Evolutionary conservation across 371 early-diverging fungal species (phyloP), one percentile per base, ranked within the genome.

Genomic region (Lichtheimia ramosa): DNA sequence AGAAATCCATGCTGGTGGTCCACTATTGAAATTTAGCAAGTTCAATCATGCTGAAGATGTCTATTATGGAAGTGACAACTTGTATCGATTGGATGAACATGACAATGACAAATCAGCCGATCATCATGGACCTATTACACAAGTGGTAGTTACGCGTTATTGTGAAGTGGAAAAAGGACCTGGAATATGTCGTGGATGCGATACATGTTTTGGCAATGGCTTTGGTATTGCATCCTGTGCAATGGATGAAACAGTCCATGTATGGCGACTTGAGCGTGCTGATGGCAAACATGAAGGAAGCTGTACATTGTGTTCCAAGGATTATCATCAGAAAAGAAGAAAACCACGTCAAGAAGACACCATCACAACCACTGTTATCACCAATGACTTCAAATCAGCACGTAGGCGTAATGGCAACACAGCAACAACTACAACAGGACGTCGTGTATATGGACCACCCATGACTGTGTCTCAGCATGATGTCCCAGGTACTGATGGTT

Each of bases 191-290:
- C 62, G 69, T 25, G 64, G 59, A 6, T 70, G 73, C 43, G 66
- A 72, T 16, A 72, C 66, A 13, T 67, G 67, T n/a, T 65, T 72
- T 28, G 64, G 71, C 14, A 72, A 61, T 15, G 78, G 74, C 6
- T 74, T 73, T 23, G 52, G 71, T 51, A 56, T 78, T 8, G 78
- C 78, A 10, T 74, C 78, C 1, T 59, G 65, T 34, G 53, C 73
- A 1, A 39, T 51, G 15, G 71, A 78, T 40, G 71, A 71, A 7
- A 54, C 62, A 8, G 78, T 72, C 1, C 68, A 73, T 51, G 66
- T 64, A 14, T 74, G 78, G 78, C 66, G 73, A 8, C 50, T 77
- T 10, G 69, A 73, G 56, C 66, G 68, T 3, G 57, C 66, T 5
- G 60, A 61, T 41, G 66, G 49, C 1, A 41, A 40, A 24, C 58